These are phyloP conservation scores for Phytophthora sansomeana DNA, from an alignment of 352 stramenopile genomes.

Conservation along the genomic window DNA sequence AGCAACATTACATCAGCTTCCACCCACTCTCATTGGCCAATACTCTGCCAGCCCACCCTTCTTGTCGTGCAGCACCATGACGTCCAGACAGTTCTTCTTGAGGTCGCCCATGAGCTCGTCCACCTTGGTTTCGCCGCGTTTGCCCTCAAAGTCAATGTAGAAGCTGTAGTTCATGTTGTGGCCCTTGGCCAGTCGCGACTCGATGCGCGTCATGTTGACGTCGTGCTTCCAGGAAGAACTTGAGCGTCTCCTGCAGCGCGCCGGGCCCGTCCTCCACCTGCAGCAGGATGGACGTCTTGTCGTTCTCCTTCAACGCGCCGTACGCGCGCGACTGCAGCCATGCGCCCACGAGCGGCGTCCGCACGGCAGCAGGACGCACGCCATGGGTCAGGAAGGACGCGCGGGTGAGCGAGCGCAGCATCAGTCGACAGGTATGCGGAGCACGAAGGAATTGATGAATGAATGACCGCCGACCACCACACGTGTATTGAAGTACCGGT, in stretches of 20 bases:
- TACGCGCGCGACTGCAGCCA: conserved; percentile 25
- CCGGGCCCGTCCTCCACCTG: conserved; percentile 82
- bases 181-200: conserved; percentile 92
- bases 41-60: conserved; percentile 55
- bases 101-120: conserved; percentile 91
- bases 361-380: conserved; percentile 7
- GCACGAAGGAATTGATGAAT: conserved; percentile 4
- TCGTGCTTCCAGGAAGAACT: conserved; percentile 98
- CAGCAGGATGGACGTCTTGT: conserved; percentile 83
- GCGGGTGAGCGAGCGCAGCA: conserved; percentile 32
- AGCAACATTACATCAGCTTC: not conserved
- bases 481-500: conserved; percentile 12
- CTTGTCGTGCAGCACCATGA: conserved; percentile 95
- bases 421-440: not conserved
- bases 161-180: conserved; percentile 92
- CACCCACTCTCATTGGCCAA: too few species aligned
- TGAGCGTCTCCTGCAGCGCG: conserved; percentile 94
- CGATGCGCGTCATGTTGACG: conserved; percentile 97
- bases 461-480: not conserved
- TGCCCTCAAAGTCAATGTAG: conserved; percentile 94
- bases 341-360: conserved; percentile 6
- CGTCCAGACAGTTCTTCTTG: conserved; percentile 84
- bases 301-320: conserved; percentile 45
- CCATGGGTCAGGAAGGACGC: conserved; percentile 17
- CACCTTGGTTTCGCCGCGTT: conserved; percentile 77